Percentiles rank a stretch among this genome's conserved stretches.
These are phyloP conservation scores for Pseudogymnoascus destructans DNA, from an alignment of 2,329 filamentous ascomycete genomes.

Conservation along the genomic window DNA sequence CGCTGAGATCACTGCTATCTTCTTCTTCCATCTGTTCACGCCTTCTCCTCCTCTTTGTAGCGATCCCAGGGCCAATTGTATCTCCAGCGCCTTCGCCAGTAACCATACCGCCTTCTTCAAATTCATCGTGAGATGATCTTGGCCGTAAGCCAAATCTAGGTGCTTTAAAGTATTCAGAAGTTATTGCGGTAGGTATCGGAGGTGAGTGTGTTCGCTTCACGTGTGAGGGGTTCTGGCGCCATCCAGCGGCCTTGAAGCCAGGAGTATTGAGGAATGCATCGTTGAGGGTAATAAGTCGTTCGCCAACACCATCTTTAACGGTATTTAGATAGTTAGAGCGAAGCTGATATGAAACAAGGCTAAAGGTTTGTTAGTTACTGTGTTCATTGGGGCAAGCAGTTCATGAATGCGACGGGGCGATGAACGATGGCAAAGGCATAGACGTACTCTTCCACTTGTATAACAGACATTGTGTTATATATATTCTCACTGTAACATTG, in stretches of 20 bases:
- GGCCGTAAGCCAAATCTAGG: constrained; percentile 43
- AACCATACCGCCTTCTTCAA: constrained; percentile 56
- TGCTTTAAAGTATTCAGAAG: constrained; percentile 74
- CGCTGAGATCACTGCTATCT: constrained; percentile 73
- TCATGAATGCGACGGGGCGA: not conserved
- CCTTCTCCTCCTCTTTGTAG: constrained; percentile 51
- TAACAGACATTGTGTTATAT: constrained; percentile 25
- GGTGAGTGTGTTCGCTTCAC: constrained; percentile 77
- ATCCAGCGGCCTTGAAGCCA: constrained; percentile 71
- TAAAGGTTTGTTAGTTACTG: constrained; percentile 26
- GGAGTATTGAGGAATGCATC: constrained; percentile 66
- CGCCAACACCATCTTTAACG: constrained; percentile 72
- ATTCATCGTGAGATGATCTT: constrained; percentile 52
- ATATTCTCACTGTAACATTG: constrained; percentile 4
- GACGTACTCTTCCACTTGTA: constrained; percentile 28
- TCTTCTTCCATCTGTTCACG: constrained; percentile 64
- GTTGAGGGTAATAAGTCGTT: constrained; percentile 71
- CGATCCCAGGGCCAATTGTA: constrained; percentile 53
- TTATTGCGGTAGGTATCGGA: constrained; percentile 69
- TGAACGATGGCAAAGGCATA: not conserved
- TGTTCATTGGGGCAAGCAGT: not conserved
- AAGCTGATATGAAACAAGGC: constrained; percentile 71
- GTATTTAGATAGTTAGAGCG: constrained; percentile 68
- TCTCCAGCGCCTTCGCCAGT: constrained; percentile 52
- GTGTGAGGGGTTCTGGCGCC: constrained; percentile 59